Base-by-base conservation (phyloP, 805 yeast species). In the Saccharomycopsis oosterbeekiorum region DNA sequence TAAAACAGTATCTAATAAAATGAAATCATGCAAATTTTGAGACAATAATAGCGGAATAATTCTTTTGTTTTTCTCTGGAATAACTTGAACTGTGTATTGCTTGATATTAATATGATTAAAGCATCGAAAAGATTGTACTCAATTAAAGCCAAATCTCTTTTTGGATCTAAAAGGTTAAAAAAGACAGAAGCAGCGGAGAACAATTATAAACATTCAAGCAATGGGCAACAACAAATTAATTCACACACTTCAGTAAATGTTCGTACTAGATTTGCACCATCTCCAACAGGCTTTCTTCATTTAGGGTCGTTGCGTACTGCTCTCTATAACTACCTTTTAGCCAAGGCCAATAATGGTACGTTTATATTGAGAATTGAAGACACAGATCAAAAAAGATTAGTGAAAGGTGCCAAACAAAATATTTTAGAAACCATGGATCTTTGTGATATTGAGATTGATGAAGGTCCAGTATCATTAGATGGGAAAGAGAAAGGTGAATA, bases 221-320 rank as follows among this genome's bases (percentile, higher is more conserved):
- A 12, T 15, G 34, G 4, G 41, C 4, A 37, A 37, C 12, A 42
- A 42, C 24, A 47, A 19, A 26, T 11, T 12, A 26, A 2, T 10
- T 3, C 34, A 6, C 12, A 24, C 2, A 15, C 4, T 21, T 21
- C 34, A 9, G 21, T 2, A 21, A 47, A 47, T 47, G 53, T 47
- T 47, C 24, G 97, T 65, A 89, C 98, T 0, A 75, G 99, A 65
- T 94, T 94, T 73, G 99, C 99, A 0, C 99, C 99, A 0, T 91
- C 97, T 1, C 99, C 99, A 0, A 94, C 99, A 0, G 99, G 99
- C 0, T 82, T 82, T 64, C 76, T 94, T n/a, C 99, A 94, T 70
- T 71, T 94, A 62, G 99, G 99, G 0, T 92, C 97, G 0, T 70
- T 94, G 55, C 76, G 99, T 70, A 94, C 99, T 0, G 98, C 98